Evolutionary conservation across 768 basidiomycete species (phyloP).

Genomic region (Lentinula edodes): DNA sequence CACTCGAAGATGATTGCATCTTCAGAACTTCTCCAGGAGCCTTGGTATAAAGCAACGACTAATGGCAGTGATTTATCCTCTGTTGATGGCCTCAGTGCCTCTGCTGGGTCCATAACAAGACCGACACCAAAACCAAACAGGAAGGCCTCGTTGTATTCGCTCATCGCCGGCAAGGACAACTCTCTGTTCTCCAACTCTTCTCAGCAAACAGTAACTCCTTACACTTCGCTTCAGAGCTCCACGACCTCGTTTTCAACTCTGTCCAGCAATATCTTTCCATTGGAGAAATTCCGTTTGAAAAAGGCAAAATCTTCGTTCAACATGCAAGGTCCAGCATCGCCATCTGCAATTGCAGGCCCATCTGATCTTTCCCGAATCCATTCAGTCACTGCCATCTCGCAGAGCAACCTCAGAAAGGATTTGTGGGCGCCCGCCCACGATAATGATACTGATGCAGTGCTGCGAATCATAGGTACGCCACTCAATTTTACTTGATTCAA

Average conservation of each 20-base stretch:
- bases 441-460: not conserved
- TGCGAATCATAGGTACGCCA: not conserved
- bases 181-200: conserved; percentile 1
- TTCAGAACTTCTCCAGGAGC: not conserved
- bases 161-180: not conserved
- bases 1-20: not conserved
- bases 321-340: not conserved
- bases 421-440: not conserved
- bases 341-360: not conserved
- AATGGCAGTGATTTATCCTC: not conserved
- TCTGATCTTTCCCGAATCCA: not conserved
- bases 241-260: not conserved
- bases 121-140: not conserved
- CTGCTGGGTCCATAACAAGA: not conserved
- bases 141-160: not conserved
- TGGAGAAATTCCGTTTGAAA: not conserved
- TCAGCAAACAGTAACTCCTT: not conserved
- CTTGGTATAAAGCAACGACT: not conserved
- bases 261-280: not conserved
- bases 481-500: not conserved
- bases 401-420: not conserved
- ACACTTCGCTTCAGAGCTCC: not conserved
- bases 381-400: not conserved
- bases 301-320: not conserved
- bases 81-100: not conserved